Evolutionary conservation across 345 rosid species (phyloP), one percentile per base, ranked within the genome.

Genomic region (Brassica juncea): DNA sequence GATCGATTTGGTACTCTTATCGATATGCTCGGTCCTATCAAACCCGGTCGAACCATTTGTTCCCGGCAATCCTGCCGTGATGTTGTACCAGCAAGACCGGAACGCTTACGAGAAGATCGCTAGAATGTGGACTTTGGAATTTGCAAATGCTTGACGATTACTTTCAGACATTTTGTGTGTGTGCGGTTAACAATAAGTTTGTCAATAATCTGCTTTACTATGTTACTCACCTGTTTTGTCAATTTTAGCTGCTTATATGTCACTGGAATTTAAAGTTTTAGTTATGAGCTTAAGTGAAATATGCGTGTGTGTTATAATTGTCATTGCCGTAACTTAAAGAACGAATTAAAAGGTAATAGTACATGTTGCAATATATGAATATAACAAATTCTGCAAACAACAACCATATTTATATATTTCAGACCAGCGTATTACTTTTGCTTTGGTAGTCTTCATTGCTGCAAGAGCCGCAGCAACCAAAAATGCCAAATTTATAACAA

Each of bases 31-130:
- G 57, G 37, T 77, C 49, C 35, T 70, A 1, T 69, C 75, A 0
- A 8, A 70, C 55, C 80, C 80, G 64, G 70, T 62, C 16, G 80
- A 62, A 49, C 80, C 75, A 6, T 77, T 77, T 61, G 19, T 47
- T 15, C 6, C 4, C 49, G 1, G 21, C 8, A 70, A 62, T 15
- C 57, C 12, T 31, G 80, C 70, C 42, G 80, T 10, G 30, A 70
- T 27, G 71, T 3, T 77, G 64, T 77, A 70, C 80, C n/a, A 1
- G 35, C 1, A 76, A 60, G 52, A 76, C 61, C 25, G 61, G 57
- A 49, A n/a, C 15, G 55, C 55, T 49, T 49, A 49, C 19, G 55
- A 49, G 15, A 49, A 49, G 6, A 49, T 49, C 1, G 55, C 55
- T 16, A 49, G 55, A 49, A 49, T 49, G 55, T 49, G 55, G 55